Evolutionary conservation across 768 basidiomycete genomes (phyloP).

Genomic region (Mycena leptocephala): DNA sequence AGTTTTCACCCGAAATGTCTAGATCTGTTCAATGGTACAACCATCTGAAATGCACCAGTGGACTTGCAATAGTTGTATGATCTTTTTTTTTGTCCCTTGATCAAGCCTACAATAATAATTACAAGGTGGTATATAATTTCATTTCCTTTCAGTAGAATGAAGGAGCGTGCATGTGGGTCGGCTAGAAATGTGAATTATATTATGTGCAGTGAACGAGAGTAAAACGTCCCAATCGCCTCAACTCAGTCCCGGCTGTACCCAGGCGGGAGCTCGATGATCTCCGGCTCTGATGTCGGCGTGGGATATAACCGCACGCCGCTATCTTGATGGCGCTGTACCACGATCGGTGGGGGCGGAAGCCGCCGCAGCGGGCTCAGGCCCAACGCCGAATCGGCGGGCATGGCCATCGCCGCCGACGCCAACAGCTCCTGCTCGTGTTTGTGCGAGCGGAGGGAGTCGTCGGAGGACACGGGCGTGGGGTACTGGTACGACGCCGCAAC

Average conservation of each 20-base stretch:
- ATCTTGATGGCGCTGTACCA: conserved; percentile 24
- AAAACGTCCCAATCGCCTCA: too few relatives aligned
- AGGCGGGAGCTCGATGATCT: conserved; percentile 24
- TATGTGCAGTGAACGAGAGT: too few relatives aligned
- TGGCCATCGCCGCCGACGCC: background rate
- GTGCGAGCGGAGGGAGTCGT: background rate
- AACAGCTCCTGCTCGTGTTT: conserved; percentile 9
- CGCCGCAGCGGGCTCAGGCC: conserved; percentile 11
- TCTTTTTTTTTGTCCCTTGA: too few relatives aligned
- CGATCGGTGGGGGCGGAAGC: background rate
- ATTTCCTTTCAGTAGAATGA: too few relatives aligned
- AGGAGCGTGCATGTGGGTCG: too few relatives aligned
- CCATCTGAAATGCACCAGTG: too few relatives aligned
- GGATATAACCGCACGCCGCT: conserved; percentile 26
- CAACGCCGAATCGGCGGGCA: background rate
- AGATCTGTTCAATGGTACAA: too few relatives aligned
- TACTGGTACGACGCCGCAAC: background rate
- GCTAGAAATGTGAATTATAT: too few relatives aligned
- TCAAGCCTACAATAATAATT: too few relatives aligned
- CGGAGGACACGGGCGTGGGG: conserved; percentile 17
- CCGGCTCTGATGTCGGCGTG: background rate
- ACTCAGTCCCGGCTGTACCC: conserved; percentile 10
- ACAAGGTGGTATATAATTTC: too few relatives aligned
- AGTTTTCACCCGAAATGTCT: too few relatives aligned
- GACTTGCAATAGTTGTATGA: too few relatives aligned